phyloP scores from a whole-genome alignment of 2,329 filamentous ascomycete genomes.

The Penicillium capsulatum region DNA sequence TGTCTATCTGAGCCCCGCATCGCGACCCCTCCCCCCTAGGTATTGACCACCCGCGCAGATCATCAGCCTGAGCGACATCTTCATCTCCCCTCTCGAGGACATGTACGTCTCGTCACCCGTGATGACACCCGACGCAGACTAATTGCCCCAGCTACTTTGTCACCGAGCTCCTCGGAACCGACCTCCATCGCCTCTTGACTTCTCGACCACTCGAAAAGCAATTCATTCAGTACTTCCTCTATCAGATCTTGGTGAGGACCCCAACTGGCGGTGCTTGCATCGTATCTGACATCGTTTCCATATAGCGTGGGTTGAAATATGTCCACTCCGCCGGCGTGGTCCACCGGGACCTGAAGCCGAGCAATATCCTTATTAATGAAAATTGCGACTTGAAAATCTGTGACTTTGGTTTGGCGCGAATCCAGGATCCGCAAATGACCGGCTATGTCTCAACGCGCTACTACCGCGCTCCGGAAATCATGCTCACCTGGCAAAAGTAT shows the following conservation, averaged over 20 bases:
- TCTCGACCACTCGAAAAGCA: slow-evolving; percentile 97
- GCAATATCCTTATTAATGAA: slow-evolving; percentile 98
- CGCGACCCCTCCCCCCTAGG: background rate
- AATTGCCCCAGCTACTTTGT: slow-evolving; percentile 74
- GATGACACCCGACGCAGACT: slow-evolving; percentile 8
- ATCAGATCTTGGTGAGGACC: slow-evolving; percentile 87
- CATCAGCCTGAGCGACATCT: slow-evolving; percentile 98
- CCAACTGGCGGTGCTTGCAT: background rate
- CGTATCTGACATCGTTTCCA: slow-evolving; percentile 18
- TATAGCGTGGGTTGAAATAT: slow-evolving; percentile 92
- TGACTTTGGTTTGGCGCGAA: slow-evolving; percentile 94
- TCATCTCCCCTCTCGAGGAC: slow-evolving; percentile 97
- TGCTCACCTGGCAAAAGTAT: slow-evolving; percentile 99
- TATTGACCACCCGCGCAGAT: slow-evolving; percentile 54
- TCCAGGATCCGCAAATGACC: slow-evolving; percentile 99
- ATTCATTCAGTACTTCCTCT: slow-evolving; percentile 99
- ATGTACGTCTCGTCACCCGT: slow-evolving; percentile 60
- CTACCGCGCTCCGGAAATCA: slow-evolving; percentile 97
- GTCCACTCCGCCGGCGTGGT: slow-evolving; percentile 98
- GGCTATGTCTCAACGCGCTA: slow-evolving; percentile 98
- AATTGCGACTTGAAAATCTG: slow-evolving; percentile 99
- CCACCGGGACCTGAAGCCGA: slow-evolving; percentile 94
- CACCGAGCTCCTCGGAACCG: slow-evolving; percentile 93
- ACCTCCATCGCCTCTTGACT: slow-evolving; percentile 90
- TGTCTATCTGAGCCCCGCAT: background rate